A percentile compares a stretch with the other conserved stretches of the same genome.
These are phyloP conservation scores for Pezicula rhizophila DNA, from an alignment of 2,329 filamentous ascomycete species.

Conservation along the genomic window DNA sequence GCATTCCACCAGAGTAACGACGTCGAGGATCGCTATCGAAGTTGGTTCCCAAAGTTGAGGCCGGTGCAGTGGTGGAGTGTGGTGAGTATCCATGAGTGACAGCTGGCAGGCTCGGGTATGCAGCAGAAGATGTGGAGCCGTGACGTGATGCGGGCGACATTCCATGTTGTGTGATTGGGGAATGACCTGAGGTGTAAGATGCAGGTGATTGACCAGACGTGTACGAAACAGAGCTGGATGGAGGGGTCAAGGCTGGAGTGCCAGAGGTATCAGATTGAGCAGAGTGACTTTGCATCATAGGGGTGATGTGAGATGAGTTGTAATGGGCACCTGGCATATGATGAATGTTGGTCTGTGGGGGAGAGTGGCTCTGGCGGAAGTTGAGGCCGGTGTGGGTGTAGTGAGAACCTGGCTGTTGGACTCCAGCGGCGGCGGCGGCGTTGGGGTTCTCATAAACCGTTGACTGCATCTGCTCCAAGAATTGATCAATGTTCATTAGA, in stretches of 20 bases:
- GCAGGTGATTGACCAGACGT: conserved; percentile 70
- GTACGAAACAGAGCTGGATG: conserved; percentile 70
- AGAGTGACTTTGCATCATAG: conserved; percentile 56
- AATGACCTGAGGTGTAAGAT: conserved; percentile 40
- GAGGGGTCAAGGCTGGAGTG: conserved; percentile 71
- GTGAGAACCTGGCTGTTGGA: conserved; percentile 68
- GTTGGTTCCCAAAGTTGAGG: conserved; percentile 64
- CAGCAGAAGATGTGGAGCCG: conserved; percentile 51
- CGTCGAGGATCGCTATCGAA: conserved; percentile 59
- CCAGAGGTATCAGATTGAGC: conserved; percentile 44
- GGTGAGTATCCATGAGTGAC: conserved; percentile 64
- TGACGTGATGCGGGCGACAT: conserved; percentile 61
- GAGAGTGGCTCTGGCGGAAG: conserved; percentile 52
- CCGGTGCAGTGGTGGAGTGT: conserved; percentile 56
- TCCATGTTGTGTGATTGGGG: conserved; percentile 48
- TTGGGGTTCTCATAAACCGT: conserved; percentile 92
- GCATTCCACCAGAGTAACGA: conserved; percentile 60
- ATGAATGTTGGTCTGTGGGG: conserved; percentile 31
- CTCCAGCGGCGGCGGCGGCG: conserved; percentile 70
- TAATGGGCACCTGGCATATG: conserved; percentile 19
- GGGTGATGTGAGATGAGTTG: conserved; percentile 40
- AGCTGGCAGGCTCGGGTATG: conserved; percentile 71
- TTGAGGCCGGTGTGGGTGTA: conserved; percentile 50
- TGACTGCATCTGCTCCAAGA: conserved; percentile 91
- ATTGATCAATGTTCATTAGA: conserved; percentile 85